Base-by-base conservation (phyloP, 305 asterid genomes). In the Nicotiana rustica region DNA sequence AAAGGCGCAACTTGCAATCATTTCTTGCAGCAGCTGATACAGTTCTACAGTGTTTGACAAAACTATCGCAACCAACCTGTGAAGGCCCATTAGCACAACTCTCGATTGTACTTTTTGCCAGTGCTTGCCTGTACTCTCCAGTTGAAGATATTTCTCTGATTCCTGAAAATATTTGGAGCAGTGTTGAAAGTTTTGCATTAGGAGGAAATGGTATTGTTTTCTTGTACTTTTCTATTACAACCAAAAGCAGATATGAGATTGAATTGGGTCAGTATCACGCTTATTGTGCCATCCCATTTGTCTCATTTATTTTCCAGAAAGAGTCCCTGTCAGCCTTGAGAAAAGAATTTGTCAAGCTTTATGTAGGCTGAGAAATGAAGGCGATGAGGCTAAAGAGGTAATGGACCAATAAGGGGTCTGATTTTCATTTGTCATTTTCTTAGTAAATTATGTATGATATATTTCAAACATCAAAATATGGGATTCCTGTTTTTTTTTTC, bases 371-470 rank as follows among this genome's bases (percentile, higher is more conserved):
- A 92, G 89, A 89, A 85, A 80, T 66, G 95, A 92, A 64, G 98
- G 92, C 78, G 94, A 91, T 83, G 90, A 90, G 87, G 98, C 98
- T 81, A 96, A 96, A 91, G 89, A 89, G 98, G 98, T 96, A 73
- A 49, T 73, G 19, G 64, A 71, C 35, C 21, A 6, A 6, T 19
- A 83, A n/a, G 87, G 62, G 35, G 36, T 79, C 76, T 8, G 47
- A 6, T 77, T 76, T 83, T 33, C 56, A 19, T 69, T 17, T 49
- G 55, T 19, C 19, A 38, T 17, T 13, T 75, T 81, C 60, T 36
- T 47, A 33, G n/a, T 33, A 60, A 25, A 12, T 36, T 17, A 65
- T 10, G 21, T 61, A 10, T 59, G 17, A 19, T 61, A 62, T 83
- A 19, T 79, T 5, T 55, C 2, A 44, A 44, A 2, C 52, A 44